A percentile compares a stretch with the other conserved stretches of the same genome.
phyloP scores from a whole-genome alignment of 176 grass and related monocot genomes.

The Aegilops bicornis region DNA sequence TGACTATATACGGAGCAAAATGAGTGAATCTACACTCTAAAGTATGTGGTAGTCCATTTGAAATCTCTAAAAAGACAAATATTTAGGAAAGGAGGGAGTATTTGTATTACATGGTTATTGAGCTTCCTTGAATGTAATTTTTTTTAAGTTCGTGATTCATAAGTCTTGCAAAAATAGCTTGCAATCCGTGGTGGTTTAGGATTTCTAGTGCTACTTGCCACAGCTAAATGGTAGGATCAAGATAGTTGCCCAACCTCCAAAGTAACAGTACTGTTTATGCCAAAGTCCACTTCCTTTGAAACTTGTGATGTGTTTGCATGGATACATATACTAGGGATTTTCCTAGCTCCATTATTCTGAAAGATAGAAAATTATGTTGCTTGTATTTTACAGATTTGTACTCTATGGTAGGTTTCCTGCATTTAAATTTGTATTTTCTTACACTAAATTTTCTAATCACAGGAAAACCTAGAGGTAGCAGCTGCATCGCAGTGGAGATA shows the following conservation, averaged over 20 bases:
- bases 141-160: neutral
- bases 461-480: conserved; percentile 55
- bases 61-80: too few species aligned
- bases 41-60: too few species aligned
- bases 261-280: neutral
- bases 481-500: conserved; percentile 90
- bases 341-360: neutral
- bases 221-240: conserved; percentile 15
- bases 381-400: neutral
- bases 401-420: neutral
- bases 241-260: neutral
- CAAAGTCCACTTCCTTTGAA: neutral
- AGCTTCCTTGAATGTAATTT: neutral
- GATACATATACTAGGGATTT: neutral
- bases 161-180: neutral
- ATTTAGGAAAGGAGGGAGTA: too few species aligned
- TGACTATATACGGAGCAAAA: too few species aligned
- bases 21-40: too few species aligned
- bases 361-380: neutral
- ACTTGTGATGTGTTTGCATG: neutral
- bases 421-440: conserved; percentile 16
- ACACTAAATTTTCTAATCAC: conserved; percentile 27
- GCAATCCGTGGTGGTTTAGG: neutral
- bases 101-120: neutral
- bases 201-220: conserved; percentile 6